Base-by-base conservation (phyloP, 257 asterid species). In the Lycium barbarum region DNA sequence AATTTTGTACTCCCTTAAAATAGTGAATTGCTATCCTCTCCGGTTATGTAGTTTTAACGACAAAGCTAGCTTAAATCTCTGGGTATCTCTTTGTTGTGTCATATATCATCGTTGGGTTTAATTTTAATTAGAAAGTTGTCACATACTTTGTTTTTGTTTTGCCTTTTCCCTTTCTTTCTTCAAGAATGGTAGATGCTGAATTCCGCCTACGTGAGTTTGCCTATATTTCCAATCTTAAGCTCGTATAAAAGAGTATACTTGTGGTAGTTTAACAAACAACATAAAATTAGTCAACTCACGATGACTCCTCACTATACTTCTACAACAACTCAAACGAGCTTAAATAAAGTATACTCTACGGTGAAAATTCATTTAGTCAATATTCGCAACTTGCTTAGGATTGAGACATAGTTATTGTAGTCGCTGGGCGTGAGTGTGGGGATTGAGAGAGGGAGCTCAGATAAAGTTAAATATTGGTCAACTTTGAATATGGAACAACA, bases 231-330 rank as follows among this genome's bases (percentile, higher is more conserved):
- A 0, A 4, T 67, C 6, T 67, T 36, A 18, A 36, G 1, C 13
- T 7, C 49, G 22, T 7, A 7, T 67, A 35, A 67, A 67, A 18
- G 74, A 67, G 20, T 10, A 67, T 35, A 67, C n/a, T 7, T 3
- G 2, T 0, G 3, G 12, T 36, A 68, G 36, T 68, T 2, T 0
- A 6, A 0, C 9, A 7, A 17, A 20, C 6, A 1, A 0, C 18
- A 6, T 67, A 67, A 67, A 67, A 35, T 0, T 67, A 67, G 20
- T 67, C 45, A 14, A 13, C 2, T 67, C 35, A 35, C 12, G 0
- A 67, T 14, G 74, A 67, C 35, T 40, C 74, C 7, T 35, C 12
- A 5, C 1, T 35, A 14, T 35, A 6, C 36, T 9, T 26, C 45
- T 26, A 26, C 33, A 26, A 26, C 33, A 63, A 63, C 14, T 1